A percentile compares a stretch with the other conserved stretches of the same genome.
Evolutionary conservation across 164 flowering plant species (phyloP).

Genomic region (Chimonanthus salicifolius): DNA sequence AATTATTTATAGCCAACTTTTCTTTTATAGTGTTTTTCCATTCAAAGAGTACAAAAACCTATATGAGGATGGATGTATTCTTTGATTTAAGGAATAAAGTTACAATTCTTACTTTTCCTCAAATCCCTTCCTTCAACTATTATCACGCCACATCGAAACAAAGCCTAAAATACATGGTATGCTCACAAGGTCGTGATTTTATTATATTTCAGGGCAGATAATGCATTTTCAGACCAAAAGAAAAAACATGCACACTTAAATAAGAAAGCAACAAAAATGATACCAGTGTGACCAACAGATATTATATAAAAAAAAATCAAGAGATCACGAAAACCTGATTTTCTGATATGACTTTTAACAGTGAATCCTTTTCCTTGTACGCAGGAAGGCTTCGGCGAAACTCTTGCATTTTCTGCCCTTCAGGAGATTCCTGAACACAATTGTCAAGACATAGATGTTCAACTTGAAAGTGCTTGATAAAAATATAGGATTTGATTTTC

Average conservation of each 20-base stretch:
- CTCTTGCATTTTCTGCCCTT: slow-evolving; percentile 63
- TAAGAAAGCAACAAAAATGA: not conserved
- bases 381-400: slow-evolving; percentile 81
- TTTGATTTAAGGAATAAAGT: too few species aligned
- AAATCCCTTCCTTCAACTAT: too few species aligned
- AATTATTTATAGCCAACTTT: too few species aligned
- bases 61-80: too few species aligned
- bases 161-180: too few species aligned
- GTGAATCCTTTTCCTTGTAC: slow-evolving; percentile 70
- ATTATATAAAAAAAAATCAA: not conserved
- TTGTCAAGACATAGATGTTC: not conserved
- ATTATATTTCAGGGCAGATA: too few species aligned
- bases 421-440: slow-evolving; percentile 55
- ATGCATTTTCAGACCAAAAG: not conserved
- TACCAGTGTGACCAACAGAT: not conserved
- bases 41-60: too few species aligned
- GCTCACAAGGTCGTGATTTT: not conserved
- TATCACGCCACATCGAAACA: too few species aligned
- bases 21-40: too few species aligned
- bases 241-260: not conserved
- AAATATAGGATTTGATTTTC: too few species aligned
- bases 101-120: too few species aligned
- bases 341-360: slow-evolving; percentile 53
- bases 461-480: not conserved
- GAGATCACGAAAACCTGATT: slow-evolving; percentile 55